A percentile compares a stretch with the other conserved stretches of the same genome.
Evolutionary conservation across 2,329 filamentous ascomycete genomes (phyloP).

Genomic region (Exophiala lecanii-corni): DNA sequence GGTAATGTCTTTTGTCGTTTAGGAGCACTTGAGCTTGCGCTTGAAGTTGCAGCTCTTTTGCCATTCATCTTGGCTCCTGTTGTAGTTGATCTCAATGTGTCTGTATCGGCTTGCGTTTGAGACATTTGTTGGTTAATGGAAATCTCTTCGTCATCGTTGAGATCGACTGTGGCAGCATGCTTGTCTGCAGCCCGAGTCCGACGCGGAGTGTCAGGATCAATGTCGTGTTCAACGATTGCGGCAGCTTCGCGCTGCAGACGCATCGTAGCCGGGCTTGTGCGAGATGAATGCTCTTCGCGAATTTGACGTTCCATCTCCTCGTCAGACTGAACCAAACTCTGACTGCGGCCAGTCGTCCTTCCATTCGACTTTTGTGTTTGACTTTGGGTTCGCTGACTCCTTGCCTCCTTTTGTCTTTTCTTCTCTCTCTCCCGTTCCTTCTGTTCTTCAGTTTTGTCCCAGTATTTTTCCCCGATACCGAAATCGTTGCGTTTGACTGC

Average conservation of each 20-base stretch:
- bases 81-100: not conserved
- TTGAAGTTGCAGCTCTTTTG: slow-evolving; percentile 16
- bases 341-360: slow-evolving; percentile 12
- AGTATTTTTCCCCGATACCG: slow-evolving; percentile 72
- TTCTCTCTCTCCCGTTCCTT: slow-evolving; percentile 28
- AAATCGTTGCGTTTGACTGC: slow-evolving; percentile 67
- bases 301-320: slow-evolving; percentile 14
- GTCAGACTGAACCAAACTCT: slow-evolving; percentile 15
- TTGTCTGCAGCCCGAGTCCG: slow-evolving; percentile 22
- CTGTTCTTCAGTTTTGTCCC: slow-evolving; percentile 45
- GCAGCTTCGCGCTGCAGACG: slow-evolving; percentile 24
- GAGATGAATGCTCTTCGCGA: slow-evolving; percentile 6
- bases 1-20: slow-evolving; percentile 32
- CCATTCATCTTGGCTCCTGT: slow-evolving; percentile 9
- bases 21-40: slow-evolving; percentile 4
- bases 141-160: not conserved
- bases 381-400: slow-evolving; percentile 22
- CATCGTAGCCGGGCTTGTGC: slow-evolving; percentile 12
- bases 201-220: slow-evolving; percentile 25
- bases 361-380: slow-evolving; percentile 22
- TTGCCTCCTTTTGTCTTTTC: slow-evolving; percentile 29
- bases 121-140: not conserved
- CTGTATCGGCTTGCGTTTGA: slow-evolving; percentile 4
- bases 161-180: slow-evolving; percentile 2
- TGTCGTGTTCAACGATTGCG: slow-evolving; percentile 24